These are phyloP conservation scores for Plectranthus barbatus DNA, from an alignment of 257 asterid species.

Conservation along the genomic window DNA sequence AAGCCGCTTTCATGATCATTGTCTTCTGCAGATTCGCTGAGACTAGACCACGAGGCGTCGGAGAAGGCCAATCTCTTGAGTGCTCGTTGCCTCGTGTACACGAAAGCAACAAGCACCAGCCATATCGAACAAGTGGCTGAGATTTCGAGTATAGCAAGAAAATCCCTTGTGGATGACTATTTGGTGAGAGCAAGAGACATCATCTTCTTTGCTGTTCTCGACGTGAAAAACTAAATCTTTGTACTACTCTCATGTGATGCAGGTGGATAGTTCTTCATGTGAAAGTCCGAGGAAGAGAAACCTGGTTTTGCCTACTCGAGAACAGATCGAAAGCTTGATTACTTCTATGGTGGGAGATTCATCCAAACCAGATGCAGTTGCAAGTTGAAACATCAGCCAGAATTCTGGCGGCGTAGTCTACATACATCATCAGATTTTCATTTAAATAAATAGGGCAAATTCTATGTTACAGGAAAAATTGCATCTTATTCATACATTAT, in stretches of 20 bases:
- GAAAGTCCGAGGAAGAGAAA: conserved; percentile 22
- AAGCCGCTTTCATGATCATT: not conserved
- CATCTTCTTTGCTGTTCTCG: not conserved
- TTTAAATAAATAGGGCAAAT: not conserved
- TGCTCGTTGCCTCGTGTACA: conserved; percentile 15
- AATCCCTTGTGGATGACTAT: conserved; percentile 39
- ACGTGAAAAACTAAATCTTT: too few relatives aligned
- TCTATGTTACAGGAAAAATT: too few relatives aligned
- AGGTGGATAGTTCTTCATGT: conserved; percentile 31
- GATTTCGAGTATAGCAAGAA: conserved; percentile 32
- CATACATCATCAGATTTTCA: not conserved
- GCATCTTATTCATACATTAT: too few relatives aligned
- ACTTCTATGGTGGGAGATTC: conserved; percentile 18
- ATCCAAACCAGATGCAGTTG: conserved; percentile 9
- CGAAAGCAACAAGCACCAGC: conserved; percentile 18
- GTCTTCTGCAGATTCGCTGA: conserved; percentile 21
- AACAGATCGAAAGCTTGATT: conserved; percentile 26
- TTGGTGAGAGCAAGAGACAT: conserved; percentile 22
- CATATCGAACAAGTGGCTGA: conserved; percentile 26
- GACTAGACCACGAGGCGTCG: conserved; percentile 28
- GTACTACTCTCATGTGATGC: too few relatives aligned
- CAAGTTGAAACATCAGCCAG: too few relatives aligned
- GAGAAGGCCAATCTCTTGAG: conserved; percentile 17
- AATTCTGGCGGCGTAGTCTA: too few relatives aligned
- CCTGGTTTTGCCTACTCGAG: conserved; percentile 28